Base-by-base conservation (phyloP, 2,329 filamentous ascomycete genomes). In the Penicillium polonicum region DNA sequence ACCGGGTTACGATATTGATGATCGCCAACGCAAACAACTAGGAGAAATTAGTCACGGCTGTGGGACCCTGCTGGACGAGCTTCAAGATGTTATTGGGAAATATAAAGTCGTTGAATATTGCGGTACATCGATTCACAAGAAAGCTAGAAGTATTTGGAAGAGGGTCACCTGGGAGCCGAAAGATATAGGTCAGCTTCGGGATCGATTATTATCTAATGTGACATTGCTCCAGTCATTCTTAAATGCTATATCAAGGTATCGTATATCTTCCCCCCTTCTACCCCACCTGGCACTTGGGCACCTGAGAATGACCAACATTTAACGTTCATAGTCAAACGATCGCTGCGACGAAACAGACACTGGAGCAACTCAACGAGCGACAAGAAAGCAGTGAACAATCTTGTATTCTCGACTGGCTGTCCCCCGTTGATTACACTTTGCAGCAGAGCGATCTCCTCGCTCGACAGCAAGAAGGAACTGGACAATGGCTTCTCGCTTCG, bases 401-500 rank as follows among this genome's bases (percentile, higher is more conserved):
- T 19, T 12, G 46, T 2, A 44, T 60, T n/a, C 15, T 65, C 10
- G 27, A 65, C 27, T 49, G 52, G 52, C 44, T 55, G 4, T 43
- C 35, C 9, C 8, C 19, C 9, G 35, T 27, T 15, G 52, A 49
- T 19, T 55, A 55, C 15, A 42, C n/a, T 3, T 21, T 8, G 6
- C 59, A 64, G 19, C 62, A 70, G 12, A 54, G 42, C n/a, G 60
- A 69, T 39, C 23, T 35, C 12, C 19, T 62, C 21, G 13, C 10
- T n/a, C 27, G 44, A 27, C 52, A 59, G 15, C 57, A 62, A 31
- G 12, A 15, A 39, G 61, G 60, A 33, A 65, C 65, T 17, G 64
- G 66, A 1, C 4, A 65, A 27, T 69, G 66, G 68, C 46, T 70
- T 3, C 43, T 70, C 2, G 46, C 60, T 9, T 65, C 62, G 1